Conservation (phyloP, 805 yeast species). For the Metschnikowia similis region DNA sequence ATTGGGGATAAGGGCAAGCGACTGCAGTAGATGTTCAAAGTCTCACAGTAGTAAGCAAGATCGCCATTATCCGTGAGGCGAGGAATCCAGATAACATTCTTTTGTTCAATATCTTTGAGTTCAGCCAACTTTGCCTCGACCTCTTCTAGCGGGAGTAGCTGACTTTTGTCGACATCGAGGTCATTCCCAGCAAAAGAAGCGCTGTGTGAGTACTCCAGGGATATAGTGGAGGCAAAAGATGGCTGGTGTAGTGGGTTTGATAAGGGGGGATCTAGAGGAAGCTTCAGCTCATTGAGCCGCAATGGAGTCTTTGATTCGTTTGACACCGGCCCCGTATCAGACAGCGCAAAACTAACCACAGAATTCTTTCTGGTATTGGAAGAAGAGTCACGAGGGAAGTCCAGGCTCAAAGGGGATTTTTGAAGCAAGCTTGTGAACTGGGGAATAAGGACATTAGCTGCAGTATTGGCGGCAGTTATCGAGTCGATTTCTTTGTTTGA, state of each 20-base stretch:
- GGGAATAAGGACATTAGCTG: constrained; percentile 43
- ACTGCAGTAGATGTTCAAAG: constrained; percentile 55
- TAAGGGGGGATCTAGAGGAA: not conserved
- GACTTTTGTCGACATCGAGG: constrained; percentile 8
- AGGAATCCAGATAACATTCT: constrained; percentile 53
- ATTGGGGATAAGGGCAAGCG: constrained; percentile 47
- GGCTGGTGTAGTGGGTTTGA: constrained; percentile 6
- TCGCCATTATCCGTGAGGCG: constrained; percentile 52
- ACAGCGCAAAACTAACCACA: constrained; percentile 46
- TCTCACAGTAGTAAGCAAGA: constrained; percentile 56
- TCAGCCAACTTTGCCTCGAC: constrained; percentile 28
- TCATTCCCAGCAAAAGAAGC: constrained; percentile 5
- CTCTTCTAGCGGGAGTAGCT: constrained; percentile 20
- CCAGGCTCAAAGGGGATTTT: constrained; percentile 26
- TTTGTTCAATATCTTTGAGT: constrained; percentile 17
- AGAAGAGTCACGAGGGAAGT: constrained; percentile 29
- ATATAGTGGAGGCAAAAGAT: constrained; percentile 11
- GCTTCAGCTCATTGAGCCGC: constrained; percentile 2
- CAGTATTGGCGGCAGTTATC: constrained; percentile 44
- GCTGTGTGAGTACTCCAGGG: constrained; percentile 5
- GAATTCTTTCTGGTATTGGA: constrained; percentile 44
- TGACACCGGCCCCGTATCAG: constrained; percentile 32
- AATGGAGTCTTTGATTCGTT: constrained; percentile 1
- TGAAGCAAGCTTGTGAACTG: constrained; percentile 36
- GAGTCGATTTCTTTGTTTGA: constrained; percentile 39